Evolutionary conservation across 805 yeast species (phyloP), one percentile per base, ranked within the genome.

Genomic region (Suhomyces faveliae): DNA sequence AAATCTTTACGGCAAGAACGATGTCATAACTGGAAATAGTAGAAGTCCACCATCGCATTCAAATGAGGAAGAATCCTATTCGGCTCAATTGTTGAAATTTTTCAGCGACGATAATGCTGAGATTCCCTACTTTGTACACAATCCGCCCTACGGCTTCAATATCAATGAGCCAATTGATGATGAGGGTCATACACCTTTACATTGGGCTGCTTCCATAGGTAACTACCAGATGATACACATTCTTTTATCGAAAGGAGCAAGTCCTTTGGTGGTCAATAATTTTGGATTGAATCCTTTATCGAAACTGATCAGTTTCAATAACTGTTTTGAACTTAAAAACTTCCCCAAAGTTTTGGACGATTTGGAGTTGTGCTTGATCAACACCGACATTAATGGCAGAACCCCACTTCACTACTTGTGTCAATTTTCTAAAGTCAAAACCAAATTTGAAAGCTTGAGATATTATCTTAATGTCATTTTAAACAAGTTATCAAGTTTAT

Each of bases 161-260:
- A 77, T 87, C 51, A 70, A 83, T 61, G 88, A 86, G 45, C 83
- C 89, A 3, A 88, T 94, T 21, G 99, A 94, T 63, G 91, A 88
- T 49, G 97, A 94, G 61, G 95, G 96, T 1, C 95, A 94, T 61
- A 87, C 97, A 0, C 86, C 96, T 1, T 83, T 94, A 56, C 99
- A 94, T 67, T 94, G 98, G 97, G 96, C 98, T 0, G 89, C 97
- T 51, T 87, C 98, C 0, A 89, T 94, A 80, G 99, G 98, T 3
- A 88, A 85, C 62, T 67, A 85, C 27, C 79, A 78, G 41, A 83
- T 91, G 67, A 83, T 89, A 47, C 94, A 86, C 55, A 78, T 90
- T 11, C 74, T 94, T 37, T 68, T 89, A 24, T 74, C 82, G 23
- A 81, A 85, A 35, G 96, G 96, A 4, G 94, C 96, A 2, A 79